Base-by-base conservation (phyloP, 352 stramenopile genomes). In the Phytophthora litchii region DNA sequence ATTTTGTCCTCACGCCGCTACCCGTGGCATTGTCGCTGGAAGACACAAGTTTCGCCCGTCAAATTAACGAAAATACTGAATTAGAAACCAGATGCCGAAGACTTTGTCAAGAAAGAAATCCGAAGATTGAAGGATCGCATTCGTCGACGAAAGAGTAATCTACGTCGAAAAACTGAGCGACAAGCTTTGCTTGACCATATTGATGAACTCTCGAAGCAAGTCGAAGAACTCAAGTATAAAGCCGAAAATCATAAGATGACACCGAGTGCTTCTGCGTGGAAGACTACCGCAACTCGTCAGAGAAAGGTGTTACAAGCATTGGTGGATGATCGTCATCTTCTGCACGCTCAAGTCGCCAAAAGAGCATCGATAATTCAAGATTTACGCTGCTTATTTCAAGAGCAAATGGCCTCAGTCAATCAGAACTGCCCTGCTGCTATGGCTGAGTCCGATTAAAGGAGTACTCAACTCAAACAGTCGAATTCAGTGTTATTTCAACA, bases 91-190 rank as follows among this genome's bases (percentile, higher is more conserved):
- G 23, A 27, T 27, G 23, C 23, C n/a, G n/a, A n/a, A n/a, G n/a
- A n/a, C n/a, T n/a, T n/a, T 27, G 23, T 5, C 23, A 27, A 27
- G 23, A 50, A 34, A 49, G 37, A 63, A 9, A 17, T 32, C 6
- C 44, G 37, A 41, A 32, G 23, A 56, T 20, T 51, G 27, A 52
- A 44, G 19, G 54, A 56, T 38, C 54, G 54, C 9, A 63, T 63
- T 16, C 54, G 54, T 14, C 8, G 54, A 27, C 54, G 27, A 7
- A 50, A 38, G 21, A 29, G 27, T 7, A 50, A 25, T 8, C 2
- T 37, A 2, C 54, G 54, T 5, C 54, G 54, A n/a, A 63, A 45
- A 1, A 46, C 27, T 7, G 54, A 63, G 37, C 37, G 21, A 20
- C 14, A 57, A 13, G 44, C 36, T 25, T 31, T 63, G 4, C 3